Base-by-base conservation (phyloP, 129 eudicot species). In the Solidago caesia region DNA sequence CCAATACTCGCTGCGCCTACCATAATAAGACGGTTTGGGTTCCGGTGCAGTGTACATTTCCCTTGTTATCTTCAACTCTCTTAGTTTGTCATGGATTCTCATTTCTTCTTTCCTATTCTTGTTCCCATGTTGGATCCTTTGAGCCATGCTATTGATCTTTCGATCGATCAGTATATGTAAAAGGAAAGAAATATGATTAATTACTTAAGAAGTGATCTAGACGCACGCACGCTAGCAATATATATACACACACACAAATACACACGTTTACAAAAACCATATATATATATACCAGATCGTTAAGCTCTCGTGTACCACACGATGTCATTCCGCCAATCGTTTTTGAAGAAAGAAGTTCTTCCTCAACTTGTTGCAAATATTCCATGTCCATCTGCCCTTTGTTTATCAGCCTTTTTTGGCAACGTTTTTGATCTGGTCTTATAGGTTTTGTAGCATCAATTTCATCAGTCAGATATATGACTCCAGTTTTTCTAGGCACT, bases 331-430 rank as follows among this genome's bases (percentile, higher is more conserved):
- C 46, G 25, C 1, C 13, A 2, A 15, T 67, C 44, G 25, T 67
- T 41, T 67, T 55, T 27, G 57, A 67, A 67, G 42, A 67, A 26
- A 67, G 0, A 58, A 67, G 68, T 67, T 76, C 74, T 67, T 76
- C 79, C 25, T 66, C 47, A 67, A 67, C 59, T 67, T 67, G 68
- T n/a, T 45, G 68, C 74, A 76, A 5, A 67, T 76, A 76, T 14
- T 76, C 67, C 8, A 26, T 27, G 39, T 76, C 67, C 41, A 67
- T 14, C 48, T 4, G 56, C 25, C 71, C 74, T 76, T 76, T 66
- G 49, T 76, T 76, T 2, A 56, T 67, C 60, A 76, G 5, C 58
- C 68, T 67, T n/a, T 67, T 27, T 7, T 55, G 68, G 48, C 68
- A 57, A 27, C 74, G 68, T 76, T 67, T 76, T 45, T 44, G 68